Evolutionary conservation across 208 protist species (phyloP), one percentile per base, ranked within the genome.

Genomic region (Herpetomonas tarakana): DNA sequence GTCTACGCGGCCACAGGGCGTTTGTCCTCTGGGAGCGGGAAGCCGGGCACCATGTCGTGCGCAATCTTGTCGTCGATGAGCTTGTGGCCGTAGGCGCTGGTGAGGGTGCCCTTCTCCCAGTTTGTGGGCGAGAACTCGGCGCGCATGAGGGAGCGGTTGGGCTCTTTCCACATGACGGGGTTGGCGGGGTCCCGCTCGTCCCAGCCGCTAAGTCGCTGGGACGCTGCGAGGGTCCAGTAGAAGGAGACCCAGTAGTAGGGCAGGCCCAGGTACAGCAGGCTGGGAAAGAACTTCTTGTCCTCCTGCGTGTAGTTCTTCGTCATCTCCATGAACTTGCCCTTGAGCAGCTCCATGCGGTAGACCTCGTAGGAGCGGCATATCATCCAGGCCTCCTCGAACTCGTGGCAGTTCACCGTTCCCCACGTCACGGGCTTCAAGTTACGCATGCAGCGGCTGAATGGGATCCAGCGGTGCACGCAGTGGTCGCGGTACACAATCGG

Each of bases 271-370:
- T 94, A 89, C 21, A 89, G 68, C 50, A 91, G 74, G 70, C 78
- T 91, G 63, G 89, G 89, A 45, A 95, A 95, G 70, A 95, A 95
- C 65, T 90, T 92, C 68, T 93, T 92, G 67, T 95, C 86, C 62
- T 95, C 86, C 0, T 73, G 73, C 1, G 83, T 95, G 76, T 95
- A 95, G 71, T 95, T 83, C 74, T 92, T 89, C 26, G 86, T 95
- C 56, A 93, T 66, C 67, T 93, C 81, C 81, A 95, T 95, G 59
- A 93, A 95, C 65, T 93, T 92, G 61, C 61, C 75, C 74, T 95
- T 95, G 56, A 95, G 76, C 9, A 95, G 73, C 75, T 95, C 76
- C 71, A 91, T 81, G 41, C 89, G 79, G 60, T 95, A 95, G 28
- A 71, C 84, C 68, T 95, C 89, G 62, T 91, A 90, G 2, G 86